Percentiles rank a stretch among this genome's conserved stretches.
These are phyloP conservation scores for Trichoderma gracile DNA, from an alignment of 2,329 filamentous ascomycete genomes.

Conservation along the genomic window DNA sequence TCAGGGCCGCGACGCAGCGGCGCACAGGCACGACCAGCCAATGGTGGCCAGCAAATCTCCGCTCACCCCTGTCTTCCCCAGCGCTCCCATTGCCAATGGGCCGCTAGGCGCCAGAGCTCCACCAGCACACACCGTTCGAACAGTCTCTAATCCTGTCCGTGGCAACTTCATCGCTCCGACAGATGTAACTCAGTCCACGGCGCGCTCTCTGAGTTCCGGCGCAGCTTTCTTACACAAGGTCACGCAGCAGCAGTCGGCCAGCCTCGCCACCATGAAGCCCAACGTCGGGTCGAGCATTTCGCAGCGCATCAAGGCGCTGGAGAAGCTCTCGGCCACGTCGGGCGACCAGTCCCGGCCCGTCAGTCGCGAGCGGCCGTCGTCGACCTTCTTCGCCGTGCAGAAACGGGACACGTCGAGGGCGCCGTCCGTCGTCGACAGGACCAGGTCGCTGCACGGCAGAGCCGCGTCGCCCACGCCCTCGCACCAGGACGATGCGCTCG, in stretches of 20 bases:
- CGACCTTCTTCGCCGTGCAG: constrained; percentile 62
- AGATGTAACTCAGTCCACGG: constrained; percentile 49
- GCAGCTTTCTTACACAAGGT: constrained; percentile 57
- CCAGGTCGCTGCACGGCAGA: constrained; percentile 41
- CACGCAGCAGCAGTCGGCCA: constrained; percentile 53
- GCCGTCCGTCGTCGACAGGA: constrained; percentile 48
- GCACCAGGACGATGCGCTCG: constrained; percentile 46
- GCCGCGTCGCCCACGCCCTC: constrained; percentile 43
- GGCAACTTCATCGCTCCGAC: constrained; percentile 48
- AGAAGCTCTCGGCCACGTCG: constrained; percentile 64
- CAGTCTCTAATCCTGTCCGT: constrained; percentile 50
- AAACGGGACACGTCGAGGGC: constrained; percentile 50
- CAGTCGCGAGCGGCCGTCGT: constrained; percentile 47
- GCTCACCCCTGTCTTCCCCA: constrained; percentile 63
- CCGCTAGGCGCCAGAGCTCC: constrained; percentile 17
- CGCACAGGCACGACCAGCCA: constrained; percentile 77
- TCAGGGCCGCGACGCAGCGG: constrained; percentile 66
- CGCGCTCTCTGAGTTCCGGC: constrained; percentile 58
- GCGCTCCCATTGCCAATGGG: constrained; percentile 29
- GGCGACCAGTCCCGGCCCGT: constrained; percentile 32
- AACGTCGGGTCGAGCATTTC: constrained; percentile 90
- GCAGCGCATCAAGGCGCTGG: constrained; percentile 88
- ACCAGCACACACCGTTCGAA: constrained; percentile 43
- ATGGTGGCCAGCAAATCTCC: constrained; percentile 81
- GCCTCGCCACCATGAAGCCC: constrained; percentile 59